Base-by-base conservation (phyloP, 805 yeast genomes). In the Schizosaccharomyces pombe region DNA sequence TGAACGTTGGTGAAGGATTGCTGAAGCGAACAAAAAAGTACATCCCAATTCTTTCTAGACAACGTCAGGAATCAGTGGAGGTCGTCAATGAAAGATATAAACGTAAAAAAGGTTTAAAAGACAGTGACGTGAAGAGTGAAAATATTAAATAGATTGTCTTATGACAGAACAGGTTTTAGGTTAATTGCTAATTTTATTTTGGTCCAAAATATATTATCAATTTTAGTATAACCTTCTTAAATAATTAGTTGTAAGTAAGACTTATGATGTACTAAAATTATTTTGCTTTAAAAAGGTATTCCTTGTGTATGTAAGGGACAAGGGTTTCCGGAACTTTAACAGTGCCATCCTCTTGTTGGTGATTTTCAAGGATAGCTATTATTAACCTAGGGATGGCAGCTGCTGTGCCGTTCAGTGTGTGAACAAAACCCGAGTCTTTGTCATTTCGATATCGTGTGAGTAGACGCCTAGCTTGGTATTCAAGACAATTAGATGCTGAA, bases 361-460 rank as follows among this genome's bases (percentile, higher is more conserved):
- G 75, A 64, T 82, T 91, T 67, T 91, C 98, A 3, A 89, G 68
- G n/a, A 91, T 73, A 1, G 97, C 95, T 22, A 87, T 73, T 19
- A 91, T 78, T 1, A 87, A 80, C 57, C 98, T 71, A 1, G 98
- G 98, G 14, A 89, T 80, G 0, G 98, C 98, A 75, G 87, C 74
- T 1, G 95, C 95, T 0, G 98, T 91, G 16, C 96, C 98, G 60
- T 91, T 91, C 51, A 91, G 71, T 0, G 98, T 91, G 58, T 84
- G 86, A 0, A 77, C 85, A 62, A 73, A 82, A n/a, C 68, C 57
- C 51, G 66, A 67, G 54, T 62, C 58, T 33, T 61, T 62, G 0
- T 55, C 52, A 33, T 65, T 64, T 55, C 68, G 70, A 61, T 70
- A 78, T 55, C 75, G 75, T 4, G 93, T 81, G 40, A 80, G 79